Conservation (phyloP, 2,329 filamentous ascomycete genomes). For the Fusarium metavorans region DNA sequence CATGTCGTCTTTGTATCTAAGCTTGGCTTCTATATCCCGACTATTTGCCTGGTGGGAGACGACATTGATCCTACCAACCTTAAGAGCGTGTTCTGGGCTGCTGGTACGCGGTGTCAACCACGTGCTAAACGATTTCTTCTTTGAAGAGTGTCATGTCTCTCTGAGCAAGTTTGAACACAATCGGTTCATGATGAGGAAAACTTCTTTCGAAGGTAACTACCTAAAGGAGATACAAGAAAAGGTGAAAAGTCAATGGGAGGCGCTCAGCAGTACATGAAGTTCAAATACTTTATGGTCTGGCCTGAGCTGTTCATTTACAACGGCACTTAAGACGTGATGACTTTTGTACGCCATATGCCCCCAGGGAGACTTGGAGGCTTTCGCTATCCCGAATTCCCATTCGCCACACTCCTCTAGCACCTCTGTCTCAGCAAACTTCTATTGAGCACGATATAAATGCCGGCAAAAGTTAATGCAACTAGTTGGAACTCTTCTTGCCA, state of each 20-base stretch:
- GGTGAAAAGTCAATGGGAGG: background rate
- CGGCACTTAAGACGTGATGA: background rate
- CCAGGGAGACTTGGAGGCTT: background rate
- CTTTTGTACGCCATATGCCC: background rate
- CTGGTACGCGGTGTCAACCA: background rate
- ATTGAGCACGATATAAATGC: background rate
- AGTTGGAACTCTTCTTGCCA: background rate
- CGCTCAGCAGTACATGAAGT: background rate
- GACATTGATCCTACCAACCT: background rate
- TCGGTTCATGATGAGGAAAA: background rate
- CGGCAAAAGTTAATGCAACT: background rate
- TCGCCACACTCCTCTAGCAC: no score
- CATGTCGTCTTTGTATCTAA: background rate
- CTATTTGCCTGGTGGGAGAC: background rate
- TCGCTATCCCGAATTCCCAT: background rate
- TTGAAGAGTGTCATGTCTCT: background rate
- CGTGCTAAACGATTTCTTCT: background rate
- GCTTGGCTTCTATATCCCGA: background rate
- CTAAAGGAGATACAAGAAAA: background rate
- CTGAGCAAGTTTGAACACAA: background rate
- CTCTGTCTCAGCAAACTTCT: no score
- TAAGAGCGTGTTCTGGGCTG: background rate
- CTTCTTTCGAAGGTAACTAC: background rate
- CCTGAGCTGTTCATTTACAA: background rate
- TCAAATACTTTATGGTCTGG: background rate